Percentiles rank a stretch among this genome's conserved stretches.
phyloP scores from a whole-genome alignment of 1,139 yeast species.

The Geotrichum aggregatum region DNA sequence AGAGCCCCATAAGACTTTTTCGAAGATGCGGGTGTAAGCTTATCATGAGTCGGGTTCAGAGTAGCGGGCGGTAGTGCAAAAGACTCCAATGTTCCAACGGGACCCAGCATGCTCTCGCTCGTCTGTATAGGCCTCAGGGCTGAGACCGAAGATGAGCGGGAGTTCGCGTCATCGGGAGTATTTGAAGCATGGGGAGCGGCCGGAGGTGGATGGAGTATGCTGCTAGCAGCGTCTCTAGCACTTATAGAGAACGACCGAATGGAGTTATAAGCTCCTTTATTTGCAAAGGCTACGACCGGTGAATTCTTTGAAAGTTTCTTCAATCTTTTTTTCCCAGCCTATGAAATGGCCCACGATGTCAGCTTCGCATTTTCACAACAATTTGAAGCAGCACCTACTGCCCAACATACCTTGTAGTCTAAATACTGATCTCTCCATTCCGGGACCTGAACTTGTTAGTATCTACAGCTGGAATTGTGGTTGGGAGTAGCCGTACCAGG shows the following conservation, averaged over 20 bases:
- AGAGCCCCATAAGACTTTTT: constrained; percentile 12
- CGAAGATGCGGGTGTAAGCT: neutral
- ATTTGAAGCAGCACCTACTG: neutral
- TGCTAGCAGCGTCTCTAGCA: constrained; percentile 19
- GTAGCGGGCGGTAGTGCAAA: constrained; percentile 35
- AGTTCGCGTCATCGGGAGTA: constrained; percentile 14
- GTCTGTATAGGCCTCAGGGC: constrained; percentile 12
- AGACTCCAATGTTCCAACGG: constrained; percentile 15
- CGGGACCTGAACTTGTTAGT: constrained; percentile 55
- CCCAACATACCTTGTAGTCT: constrained; percentile 52
- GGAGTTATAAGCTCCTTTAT: neutral
- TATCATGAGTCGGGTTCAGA: constrained; percentile 11
- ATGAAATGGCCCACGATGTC: neutral
- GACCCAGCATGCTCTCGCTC: constrained; percentile 14
- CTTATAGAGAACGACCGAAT: constrained; percentile 10
- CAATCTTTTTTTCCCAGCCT: constrained; percentile 54
- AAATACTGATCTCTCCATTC: constrained; percentile 84
- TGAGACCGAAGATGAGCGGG: constrained; percentile 13
- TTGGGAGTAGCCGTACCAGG: constrained; percentile 29
- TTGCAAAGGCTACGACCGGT: constrained; percentile 12
- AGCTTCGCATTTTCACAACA: neutral
- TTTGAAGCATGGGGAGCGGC: constrained; percentile 5
- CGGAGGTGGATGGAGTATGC: constrained; percentile 15
- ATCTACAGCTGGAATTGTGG: too few relatives aligned
- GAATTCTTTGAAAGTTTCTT: constrained; percentile 42